phyloP scores from a whole-genome alignment of 2,329 filamentous ascomycete genomes.

The Neoscytalidium dimidiatum region DNA sequence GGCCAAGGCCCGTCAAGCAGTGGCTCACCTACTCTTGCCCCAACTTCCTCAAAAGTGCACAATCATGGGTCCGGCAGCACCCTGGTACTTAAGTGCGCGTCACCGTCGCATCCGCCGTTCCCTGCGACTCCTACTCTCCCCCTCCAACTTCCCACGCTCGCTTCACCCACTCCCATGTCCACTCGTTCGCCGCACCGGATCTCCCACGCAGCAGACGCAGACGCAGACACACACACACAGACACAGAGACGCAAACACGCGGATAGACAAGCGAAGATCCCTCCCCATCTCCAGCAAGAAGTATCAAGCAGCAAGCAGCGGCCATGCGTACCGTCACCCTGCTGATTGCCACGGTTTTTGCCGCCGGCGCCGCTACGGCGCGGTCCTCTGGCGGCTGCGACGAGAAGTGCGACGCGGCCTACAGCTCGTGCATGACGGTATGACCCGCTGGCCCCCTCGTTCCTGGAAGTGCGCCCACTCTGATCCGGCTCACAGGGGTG shows the following conservation, averaged over 20 bases:
- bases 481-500: constrained; percentile 15
- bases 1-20: not conserved
- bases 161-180: constrained; percentile 8
- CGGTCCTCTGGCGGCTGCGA: constrained; percentile 16
- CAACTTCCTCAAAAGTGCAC: constrained; percentile 2
- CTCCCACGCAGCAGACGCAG: not conserved
- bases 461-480: constrained; percentile 1
- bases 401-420: constrained; percentile 17
- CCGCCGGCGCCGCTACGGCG: constrained; percentile 11
- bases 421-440: constrained; percentile 19
- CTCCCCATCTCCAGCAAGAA: not conserved
- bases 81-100: constrained; percentile 13
- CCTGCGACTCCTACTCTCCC: not conserved
- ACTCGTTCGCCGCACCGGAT: constrained; percentile 9
- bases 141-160: constrained; percentile 12
- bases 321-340: constrained; percentile 9
- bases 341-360: constrained; percentile 10
- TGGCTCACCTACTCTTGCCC: constrained; percentile 14
- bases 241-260: not conserved
- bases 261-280: too few relatives aligned
- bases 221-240: not conserved
- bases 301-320: not conserved
- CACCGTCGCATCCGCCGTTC: constrained; percentile 12
- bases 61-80: not conserved
- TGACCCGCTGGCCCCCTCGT: not conserved